Base-by-base conservation (phyloP, 441 rosid genomes). In the Pelargonium citronellum region DNA sequence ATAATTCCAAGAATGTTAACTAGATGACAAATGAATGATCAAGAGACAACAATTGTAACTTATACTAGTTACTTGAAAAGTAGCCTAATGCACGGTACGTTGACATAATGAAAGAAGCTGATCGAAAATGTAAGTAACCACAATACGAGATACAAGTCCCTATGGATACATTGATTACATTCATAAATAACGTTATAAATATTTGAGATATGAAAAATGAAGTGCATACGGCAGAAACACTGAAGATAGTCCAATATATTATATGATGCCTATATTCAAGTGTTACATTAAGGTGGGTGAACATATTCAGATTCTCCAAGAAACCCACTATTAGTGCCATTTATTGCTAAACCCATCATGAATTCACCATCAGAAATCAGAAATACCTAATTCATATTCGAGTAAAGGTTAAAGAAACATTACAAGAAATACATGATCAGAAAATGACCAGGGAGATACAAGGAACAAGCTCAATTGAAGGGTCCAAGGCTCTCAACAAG, bases 1-100 rank as follows among this genome's bases (percentile, higher is more conserved):
- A 69, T 3, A 73, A 75, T 53, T 69, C 41, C 61, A 17, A 5
- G 44, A 12, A 68, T 60, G 55, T 6, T 1, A 55, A 58, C 2
- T 22, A 3, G 67, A 41, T 63, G 37, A 74, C 5, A 3, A 65
- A 15, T 10, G 13, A 71, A 34, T 34, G 39, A 34, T 55, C 16
- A 67, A 34, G 55, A 43, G 22, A 19, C 1, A 43, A 66, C 20
- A 61, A 57, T 17, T 17, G 3, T 55, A 55, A 4, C 22, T 0
- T 55, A 5, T 9, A 55, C 17, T 55, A 34, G 39, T 34, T 34
- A 34, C 39, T 34, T 7, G 22, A 16, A 1, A n/a, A 12, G 22
- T 7, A 44, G 61, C 61, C 19, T 15, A 53, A 53, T 15, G 16
- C 60, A 53, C 27, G 15, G 16, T 51, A 11, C 16, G 4, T 51